Evolutionary conservation across 2,329 filamentous ascomycete genomes (phyloP), one percentile per base, ranked within the genome.

Genomic region (Cladorrhinum sp.): DNA sequence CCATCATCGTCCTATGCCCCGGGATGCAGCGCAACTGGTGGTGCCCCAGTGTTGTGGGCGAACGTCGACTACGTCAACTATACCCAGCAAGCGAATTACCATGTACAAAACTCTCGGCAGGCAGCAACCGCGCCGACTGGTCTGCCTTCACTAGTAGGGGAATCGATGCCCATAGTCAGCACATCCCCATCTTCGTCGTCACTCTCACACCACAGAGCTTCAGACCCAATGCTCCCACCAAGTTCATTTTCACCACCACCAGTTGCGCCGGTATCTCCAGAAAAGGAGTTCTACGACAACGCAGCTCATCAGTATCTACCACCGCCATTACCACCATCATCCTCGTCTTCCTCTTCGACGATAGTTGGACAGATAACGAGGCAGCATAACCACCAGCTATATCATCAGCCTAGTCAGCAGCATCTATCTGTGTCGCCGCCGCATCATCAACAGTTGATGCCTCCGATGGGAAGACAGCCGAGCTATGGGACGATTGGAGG

Each of bases 111-210:
- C 3, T 60, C 62, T 3, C 59, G 55, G 7, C 60, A 63, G 24
- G 20, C 20, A 12, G 55, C 62, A 12, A 55, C 57, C 3, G 26
- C 65, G 1, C 12, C 56, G 3, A 61, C 61, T 1, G 62, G 65
- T 1, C 53, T 67, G 9, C 64, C 64, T 2, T 68, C 67, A 14
- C 56, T 70, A 4, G 59, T 70, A 57, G 68, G 68, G 28, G 63
- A 57, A 26, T 62, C 68, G 9, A 67, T 57, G 18, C 62, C 63
- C 3, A 39, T 68, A 2, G 52, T 56, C 7, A 57, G 59, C 36
- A 57, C 51, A 2, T 23, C 36, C 14, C 52, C 50, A 9, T 28
- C 54, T 9, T 20, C 54, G 7, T 30, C 54, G 2, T 49, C 54
- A 57, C 39, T 48, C 1, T 49, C 54, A 14, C 14, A 36, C 50